Conservation (phyloP, 495 filamentous ascomycete genomes). For the Lophiostoma macrostomum region DNA sequence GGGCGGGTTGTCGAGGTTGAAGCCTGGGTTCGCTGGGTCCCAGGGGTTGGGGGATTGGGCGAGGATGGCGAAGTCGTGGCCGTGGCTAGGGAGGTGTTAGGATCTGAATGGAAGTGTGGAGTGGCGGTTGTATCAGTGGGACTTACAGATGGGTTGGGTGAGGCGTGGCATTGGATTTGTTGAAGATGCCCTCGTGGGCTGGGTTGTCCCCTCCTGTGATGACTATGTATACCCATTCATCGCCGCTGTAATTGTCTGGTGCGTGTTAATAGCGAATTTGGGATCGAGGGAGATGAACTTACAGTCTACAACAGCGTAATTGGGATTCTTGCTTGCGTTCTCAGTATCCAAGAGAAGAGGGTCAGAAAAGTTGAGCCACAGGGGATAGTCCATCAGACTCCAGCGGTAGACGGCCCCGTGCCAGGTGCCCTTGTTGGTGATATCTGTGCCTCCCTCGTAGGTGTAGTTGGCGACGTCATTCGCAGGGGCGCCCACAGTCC, state of each 20-base stretch:
- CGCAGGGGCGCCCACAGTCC: constrained; percentile 23
- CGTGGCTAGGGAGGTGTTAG: constrained; percentile 31
- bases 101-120: constrained; percentile 23
- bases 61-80: constrained; percentile 40
- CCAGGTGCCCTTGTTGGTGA: neutral
- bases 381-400: constrained; percentile 18
- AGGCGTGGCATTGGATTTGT: too few species aligned
- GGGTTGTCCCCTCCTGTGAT: constrained; percentile 14
- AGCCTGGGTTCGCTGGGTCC: constrained; percentile 16
- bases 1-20: constrained; percentile 32
- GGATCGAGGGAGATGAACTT: neutral
- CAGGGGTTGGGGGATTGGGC: constrained; percentile 14
- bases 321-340: constrained; percentile 15
- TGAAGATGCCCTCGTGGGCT: too few species aligned
- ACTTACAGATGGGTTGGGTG: constrained; percentile 38
- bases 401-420: constrained; percentile 16
- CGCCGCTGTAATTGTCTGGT: constrained; percentile 24
- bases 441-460: constrained; percentile 15
- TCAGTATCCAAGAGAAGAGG: constrained; percentile 28
- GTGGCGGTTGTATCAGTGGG: too few species aligned
- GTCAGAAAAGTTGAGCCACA: constrained; percentile 32
- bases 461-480: constrained; percentile 22
- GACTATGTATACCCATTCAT: constrained; percentile 29
- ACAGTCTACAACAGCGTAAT: constrained; percentile 30
- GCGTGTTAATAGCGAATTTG: neutral